Conservation (phyloP, 208 protist genomes). For the Leishmania martiniquensis region DNA sequence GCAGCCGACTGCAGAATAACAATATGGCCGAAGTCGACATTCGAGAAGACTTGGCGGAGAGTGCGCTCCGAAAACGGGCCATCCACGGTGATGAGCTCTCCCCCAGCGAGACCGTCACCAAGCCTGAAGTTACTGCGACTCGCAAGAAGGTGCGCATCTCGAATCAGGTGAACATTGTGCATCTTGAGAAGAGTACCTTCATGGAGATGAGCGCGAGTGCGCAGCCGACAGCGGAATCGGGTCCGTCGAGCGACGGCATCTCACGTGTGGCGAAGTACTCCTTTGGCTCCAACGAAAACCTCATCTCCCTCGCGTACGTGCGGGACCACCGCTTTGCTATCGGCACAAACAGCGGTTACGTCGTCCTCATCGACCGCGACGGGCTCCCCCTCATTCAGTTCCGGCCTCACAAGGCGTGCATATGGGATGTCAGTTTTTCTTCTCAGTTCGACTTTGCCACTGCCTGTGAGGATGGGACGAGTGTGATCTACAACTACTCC, state of each 20-base stretch:
- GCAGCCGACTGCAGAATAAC: constrained; percentile 68
- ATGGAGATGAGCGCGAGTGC: constrained; percentile 88
- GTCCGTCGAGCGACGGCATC: constrained; percentile 64
- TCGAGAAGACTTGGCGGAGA: constrained; percentile 69
- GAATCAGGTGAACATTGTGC: constrained; percentile 87
- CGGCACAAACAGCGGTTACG: constrained; percentile 87
- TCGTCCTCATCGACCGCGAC: constrained; percentile 85
- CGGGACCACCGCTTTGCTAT: constrained; percentile 85
- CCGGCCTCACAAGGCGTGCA: constrained; percentile 87
- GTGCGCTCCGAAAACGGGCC: constrained; percentile 44
- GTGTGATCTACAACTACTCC: constrained; percentile 90
- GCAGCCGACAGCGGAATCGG: constrained; percentile 44
- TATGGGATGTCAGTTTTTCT: constrained; percentile 88
- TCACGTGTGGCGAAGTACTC: constrained; percentile 82
- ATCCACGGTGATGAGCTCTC: constrained; percentile 57
- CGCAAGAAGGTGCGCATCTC: constrained; percentile 85
- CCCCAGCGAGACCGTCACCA: constrained; percentile 20
- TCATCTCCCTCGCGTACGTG: constrained; percentile 88
- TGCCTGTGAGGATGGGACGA: constrained; percentile 86
- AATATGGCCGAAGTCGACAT: constrained; percentile 66
- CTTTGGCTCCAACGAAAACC: constrained; percentile 87
- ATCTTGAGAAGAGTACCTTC: constrained; percentile 87
- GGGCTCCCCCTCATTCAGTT: constrained; percentile 90
- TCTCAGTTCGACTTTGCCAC: constrained; percentile 88
- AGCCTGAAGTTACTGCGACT: constrained; percentile 52